Evolutionary conservation across 495 filamentous ascomycete genomes (phyloP).

Genomic region (Bathelium albidoporum): DNA sequence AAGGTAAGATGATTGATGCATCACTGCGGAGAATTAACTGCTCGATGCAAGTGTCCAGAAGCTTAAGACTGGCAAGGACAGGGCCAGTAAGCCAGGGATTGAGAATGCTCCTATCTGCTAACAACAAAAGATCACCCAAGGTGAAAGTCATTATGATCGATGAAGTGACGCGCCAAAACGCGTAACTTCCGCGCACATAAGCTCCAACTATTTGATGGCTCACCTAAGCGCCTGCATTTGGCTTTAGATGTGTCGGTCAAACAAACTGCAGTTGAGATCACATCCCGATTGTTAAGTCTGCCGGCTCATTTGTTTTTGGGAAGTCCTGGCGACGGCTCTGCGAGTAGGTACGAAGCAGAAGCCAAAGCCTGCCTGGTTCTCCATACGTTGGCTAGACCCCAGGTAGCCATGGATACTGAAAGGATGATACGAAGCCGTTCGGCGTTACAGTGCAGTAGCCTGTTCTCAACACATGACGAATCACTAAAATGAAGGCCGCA

Average conservation of each 20-base stretch:
- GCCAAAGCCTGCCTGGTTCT: too few species aligned
- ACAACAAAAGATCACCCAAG: slow-evolving; percentile 6
- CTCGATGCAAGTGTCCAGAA: background rate
- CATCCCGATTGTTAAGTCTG: background rate
- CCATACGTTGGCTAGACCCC: too few species aligned
- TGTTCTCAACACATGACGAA: background rate
- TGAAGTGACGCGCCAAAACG: background rate
- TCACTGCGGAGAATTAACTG: background rate
- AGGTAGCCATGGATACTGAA: too few species aligned
- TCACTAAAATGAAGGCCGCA: background rate
- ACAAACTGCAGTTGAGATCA: too few species aligned
- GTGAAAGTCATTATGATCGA: background rate
- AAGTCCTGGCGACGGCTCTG: background rate
- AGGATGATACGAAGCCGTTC: background rate
- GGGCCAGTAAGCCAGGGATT: slow-evolving; percentile 8
- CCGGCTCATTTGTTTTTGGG: background rate
- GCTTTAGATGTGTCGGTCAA: too few species aligned
- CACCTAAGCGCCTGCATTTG: background rate
- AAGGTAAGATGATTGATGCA: background rate
- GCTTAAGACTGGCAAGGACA: background rate
- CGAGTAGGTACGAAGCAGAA: background rate
- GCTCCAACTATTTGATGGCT: background rate
- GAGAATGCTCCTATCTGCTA: slow-evolving; percentile 5
- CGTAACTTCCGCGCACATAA: background rate
- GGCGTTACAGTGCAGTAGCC: background rate